These are phyloP conservation scores for Scolecobasidium constrictum DNA, from an alignment of 2,329 filamentous ascomycete species.

Conservation along the genomic window DNA sequence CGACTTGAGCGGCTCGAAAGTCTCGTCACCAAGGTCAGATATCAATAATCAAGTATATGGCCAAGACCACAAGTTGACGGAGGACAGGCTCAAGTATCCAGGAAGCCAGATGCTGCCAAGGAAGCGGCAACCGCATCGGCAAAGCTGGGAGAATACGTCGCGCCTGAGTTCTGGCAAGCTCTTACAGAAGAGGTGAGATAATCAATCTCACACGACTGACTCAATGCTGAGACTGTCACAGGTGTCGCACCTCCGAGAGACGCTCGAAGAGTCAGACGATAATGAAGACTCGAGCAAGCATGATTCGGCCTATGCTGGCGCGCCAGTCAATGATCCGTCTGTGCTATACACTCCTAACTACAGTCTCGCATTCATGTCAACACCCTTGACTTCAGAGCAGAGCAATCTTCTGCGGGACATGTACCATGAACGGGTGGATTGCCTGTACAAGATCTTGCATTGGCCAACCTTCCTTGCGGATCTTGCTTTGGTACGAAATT, in stretches of 20 bases:
- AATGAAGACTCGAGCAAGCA: background rate
- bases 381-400: background rate
- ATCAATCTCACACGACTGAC: background rate
- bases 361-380: background rate
- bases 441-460: constrained; percentile 12
- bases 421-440: constrained; percentile 11
- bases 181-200: constrained; percentile 10
- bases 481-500: constrained; percentile 9
- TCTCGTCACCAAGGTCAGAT: background rate
- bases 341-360: background rate
- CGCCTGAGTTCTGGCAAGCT: constrained; percentile 12
- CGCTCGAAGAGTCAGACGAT: constrained; percentile 2
- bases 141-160: constrained; percentile 6
- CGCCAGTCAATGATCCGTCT: background rate
- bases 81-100: background rate
- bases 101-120: too few relatives aligned
- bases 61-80: background rate
- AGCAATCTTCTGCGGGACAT: constrained; percentile 8
- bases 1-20: constrained; percentile 1
- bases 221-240: background rate
- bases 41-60: background rate
- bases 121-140: background rate
- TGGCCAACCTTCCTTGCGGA: constrained; percentile 12
- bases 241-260: background rate
- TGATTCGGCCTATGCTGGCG: background rate